Conservation (phyloP, 2,329 filamentous ascomycete species). For the Mariannaea elegans region DNA sequence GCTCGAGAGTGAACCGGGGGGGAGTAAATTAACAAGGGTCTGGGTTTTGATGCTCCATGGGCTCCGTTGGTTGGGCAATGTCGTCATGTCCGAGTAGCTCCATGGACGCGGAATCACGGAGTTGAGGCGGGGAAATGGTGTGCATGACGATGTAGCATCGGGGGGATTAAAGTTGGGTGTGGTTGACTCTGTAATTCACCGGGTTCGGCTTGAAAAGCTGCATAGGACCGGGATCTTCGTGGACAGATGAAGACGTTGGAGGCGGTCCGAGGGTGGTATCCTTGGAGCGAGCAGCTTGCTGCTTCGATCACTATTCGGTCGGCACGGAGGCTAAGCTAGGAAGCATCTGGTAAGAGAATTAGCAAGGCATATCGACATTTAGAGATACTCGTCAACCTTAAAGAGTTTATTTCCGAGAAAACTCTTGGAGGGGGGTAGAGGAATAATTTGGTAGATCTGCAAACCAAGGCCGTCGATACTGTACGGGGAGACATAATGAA, state of each 20-base stretch:
- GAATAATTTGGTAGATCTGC: too few relatives aligned
- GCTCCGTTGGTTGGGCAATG: not conserved
- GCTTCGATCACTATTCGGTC: conserved; percentile 18
- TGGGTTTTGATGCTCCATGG: conserved; percentile 1
- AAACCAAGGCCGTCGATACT: too few relatives aligned
- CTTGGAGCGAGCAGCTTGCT: not conserved
- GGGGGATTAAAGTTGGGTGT: not conserved
- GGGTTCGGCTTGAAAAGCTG: not conserved
- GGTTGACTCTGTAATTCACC: not conserved
- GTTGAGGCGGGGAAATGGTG: not conserved
- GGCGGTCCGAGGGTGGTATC: not conserved
- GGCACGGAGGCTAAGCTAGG: not conserved
- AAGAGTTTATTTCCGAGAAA: too few relatives aligned
- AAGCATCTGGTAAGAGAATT: too few relatives aligned
- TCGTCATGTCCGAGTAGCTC: conserved; percentile 1
- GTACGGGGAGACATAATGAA: too few relatives aligned
- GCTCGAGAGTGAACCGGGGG: not conserved
- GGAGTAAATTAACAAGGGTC: conserved; percentile 17
- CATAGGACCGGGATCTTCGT: not conserved
- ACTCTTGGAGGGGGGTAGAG: too few relatives aligned
- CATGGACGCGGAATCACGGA: not conserved
- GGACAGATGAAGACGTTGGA: not conserved
- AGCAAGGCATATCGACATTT: not conserved
- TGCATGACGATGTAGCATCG: not conserved
- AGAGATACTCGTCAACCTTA: not conserved